Base-by-base conservation (phyloP, 495 filamentous ascomycete species). In the Penicillium canariense region DNA sequence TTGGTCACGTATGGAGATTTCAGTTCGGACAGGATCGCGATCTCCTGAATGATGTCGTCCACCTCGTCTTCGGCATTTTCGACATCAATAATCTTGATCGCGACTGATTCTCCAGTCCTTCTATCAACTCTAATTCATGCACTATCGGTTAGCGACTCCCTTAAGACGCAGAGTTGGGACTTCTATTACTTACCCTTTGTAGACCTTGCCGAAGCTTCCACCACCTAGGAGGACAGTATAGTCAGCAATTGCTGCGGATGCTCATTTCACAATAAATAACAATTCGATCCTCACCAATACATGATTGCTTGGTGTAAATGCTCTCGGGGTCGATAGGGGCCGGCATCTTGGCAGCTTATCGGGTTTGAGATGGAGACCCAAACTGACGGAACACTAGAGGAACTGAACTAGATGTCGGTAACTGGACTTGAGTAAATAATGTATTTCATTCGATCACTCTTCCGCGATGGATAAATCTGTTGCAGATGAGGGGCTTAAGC, bases 41-140 rank as follows among this genome's bases (percentile, higher is more conserved):
- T 97, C 69, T 99, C 94, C 63, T 96, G 90, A 63, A 97, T 96
- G 63, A 99, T 97, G 71, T 99, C 94, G 69, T 96, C 90, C 43
- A 99, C 94, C 68, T 99, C 94, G 63, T 99, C 94, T 71, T 97
- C 94, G 64, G 91, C 94, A 68, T 90, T 94, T 70, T 99, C 94
- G 58, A 99, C 91, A 63, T 99, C 94, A 68, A 99, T 97, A 56
- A 96, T 80, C 67, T 97, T 99, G 74, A 96, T 96, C 18, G 91
- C 92, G 11, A 96, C 90, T 11, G 89, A 83, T 68, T 91, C 85
- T 40, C 90, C 91, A 11, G 87, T 92, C 3, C 86, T 81, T 62
- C 87, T 89, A 71, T 96, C 89, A 44, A 96, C 86, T 22, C 90
- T 96, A 17, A 4, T 30, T 20, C 26, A 46, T 1, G 10, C 12